A percentile compares a stretch with the other conserved stretches of the same genome.
These are phyloP conservation scores for Ajuga chamaepitys DNA, from an alignment of 257 asterid genomes.

Conservation along the genomic window DNA sequence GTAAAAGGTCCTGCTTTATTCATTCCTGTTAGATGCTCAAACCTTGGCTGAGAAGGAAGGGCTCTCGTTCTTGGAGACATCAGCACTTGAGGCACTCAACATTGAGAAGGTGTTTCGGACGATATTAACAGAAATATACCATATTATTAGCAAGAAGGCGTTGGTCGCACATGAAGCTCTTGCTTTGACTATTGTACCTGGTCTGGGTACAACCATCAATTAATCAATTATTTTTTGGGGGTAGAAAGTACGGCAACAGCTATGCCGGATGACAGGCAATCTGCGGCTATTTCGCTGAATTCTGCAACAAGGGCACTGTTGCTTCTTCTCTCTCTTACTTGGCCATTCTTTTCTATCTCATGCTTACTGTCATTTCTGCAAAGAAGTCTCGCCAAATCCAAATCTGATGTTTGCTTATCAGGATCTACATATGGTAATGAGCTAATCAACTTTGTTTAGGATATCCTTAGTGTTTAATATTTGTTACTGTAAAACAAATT, in stretches of 20 bases:
- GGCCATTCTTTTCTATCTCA: constrained; percentile 21
- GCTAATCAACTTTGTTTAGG: too few relatives aligned
- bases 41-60: constrained; percentile 76
- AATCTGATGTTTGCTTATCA: background rate
- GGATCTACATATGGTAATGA: too few relatives aligned
- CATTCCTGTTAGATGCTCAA: constrained; percentile 30
- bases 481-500: too few relatives aligned
- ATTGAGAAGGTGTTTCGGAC: constrained; percentile 69
- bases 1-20: constrained; percentile 56
- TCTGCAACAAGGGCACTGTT: constrained; percentile 32
- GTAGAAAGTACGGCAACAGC: constrained; percentile 46
- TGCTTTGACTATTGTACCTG: constrained; percentile 38
- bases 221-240: too few relatives aligned
- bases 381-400: constrained; percentile 29
- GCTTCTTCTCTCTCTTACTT: constrained; percentile 27
- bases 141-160: constrained; percentile 75
- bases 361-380: constrained; percentile 40
- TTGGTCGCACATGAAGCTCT: constrained; percentile 79
- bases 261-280: constrained; percentile 53
- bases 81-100: constrained; percentile 32
- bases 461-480: too few relatives aligned
- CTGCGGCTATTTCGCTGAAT: constrained; percentile 41
- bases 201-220: constrained; percentile 70
- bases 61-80: constrained; percentile 72
- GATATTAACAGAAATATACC: constrained; percentile 57